A percentile compares a stretch with the other conserved stretches of the same genome.
phyloP scores from a whole-genome alignment of 441 rosid genomes.

The Euphorbia neoarborescens region DNA sequence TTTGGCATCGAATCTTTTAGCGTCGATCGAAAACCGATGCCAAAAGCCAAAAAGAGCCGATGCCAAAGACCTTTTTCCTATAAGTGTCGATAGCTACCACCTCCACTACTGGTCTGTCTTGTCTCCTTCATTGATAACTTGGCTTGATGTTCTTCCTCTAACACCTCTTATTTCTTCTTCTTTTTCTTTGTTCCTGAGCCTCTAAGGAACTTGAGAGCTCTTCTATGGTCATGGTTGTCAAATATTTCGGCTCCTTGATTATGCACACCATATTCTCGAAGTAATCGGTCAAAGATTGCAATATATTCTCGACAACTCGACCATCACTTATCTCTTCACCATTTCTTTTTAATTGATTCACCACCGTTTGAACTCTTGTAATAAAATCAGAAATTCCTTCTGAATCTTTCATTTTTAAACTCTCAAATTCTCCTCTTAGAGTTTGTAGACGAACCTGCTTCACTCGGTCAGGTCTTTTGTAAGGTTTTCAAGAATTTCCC shows the following conservation, averaged over 20 bases:
- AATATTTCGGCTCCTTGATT: neutral
- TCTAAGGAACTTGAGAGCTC: neutral
- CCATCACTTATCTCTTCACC: neutral
- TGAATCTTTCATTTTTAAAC: neutral
- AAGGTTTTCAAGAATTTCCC: neutral
- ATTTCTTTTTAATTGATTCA: conserved; percentile 3
- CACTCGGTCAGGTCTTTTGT: neutral
- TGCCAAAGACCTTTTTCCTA: no score
- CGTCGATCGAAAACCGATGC: no score
- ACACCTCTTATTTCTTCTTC: neutral
- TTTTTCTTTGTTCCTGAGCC: conserved; percentile 4
- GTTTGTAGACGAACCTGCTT: conserved; percentile 2
- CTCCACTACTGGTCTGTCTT: no score
- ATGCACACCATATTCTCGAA: neutral
- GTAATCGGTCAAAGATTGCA: neutral
- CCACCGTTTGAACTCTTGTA: neutral
- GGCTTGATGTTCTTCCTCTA: neutral
- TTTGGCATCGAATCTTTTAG: no score
- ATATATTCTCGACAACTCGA: neutral
- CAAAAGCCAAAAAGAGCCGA: no score
- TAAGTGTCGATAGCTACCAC: no score
- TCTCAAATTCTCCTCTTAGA: neutral
- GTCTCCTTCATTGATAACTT: neutral
- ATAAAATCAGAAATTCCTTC: neutral
- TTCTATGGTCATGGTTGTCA: neutral